phyloP scores from a whole-genome alignment of 192 early-diverging fungal genomes.

The Chytriomyces sp. region DNA sequence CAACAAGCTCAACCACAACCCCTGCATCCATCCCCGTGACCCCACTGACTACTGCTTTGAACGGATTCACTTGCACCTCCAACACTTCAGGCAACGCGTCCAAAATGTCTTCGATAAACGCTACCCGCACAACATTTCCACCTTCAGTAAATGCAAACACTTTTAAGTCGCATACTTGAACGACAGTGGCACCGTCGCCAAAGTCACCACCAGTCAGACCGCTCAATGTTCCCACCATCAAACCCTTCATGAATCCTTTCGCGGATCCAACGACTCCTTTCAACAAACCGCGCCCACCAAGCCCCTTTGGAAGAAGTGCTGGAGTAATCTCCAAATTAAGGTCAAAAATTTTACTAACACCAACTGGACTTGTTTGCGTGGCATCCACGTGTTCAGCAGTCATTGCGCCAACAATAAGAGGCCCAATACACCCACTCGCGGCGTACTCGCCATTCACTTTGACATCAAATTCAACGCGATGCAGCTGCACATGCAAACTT shows the following conservation, averaged over 20 bases:
- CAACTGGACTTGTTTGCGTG: not conserved
- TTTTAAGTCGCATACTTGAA: conserved; percentile 9
- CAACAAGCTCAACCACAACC: conserved; percentile 18
- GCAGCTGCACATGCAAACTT: not conserved
- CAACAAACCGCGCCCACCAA: not conserved
- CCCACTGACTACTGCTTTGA: not conserved
- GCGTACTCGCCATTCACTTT: conserved; percentile 13
- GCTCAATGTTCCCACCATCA: conserved; percentile 16
- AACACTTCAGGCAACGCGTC: not conserved
- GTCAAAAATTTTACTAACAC: not conserved
- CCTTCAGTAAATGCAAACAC: not conserved
- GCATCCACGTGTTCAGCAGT: too few relatives aligned
- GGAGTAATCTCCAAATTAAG: conserved; percentile 1
- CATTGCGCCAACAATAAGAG: not conserved
- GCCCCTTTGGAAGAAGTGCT: not conserved
- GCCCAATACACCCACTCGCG: not conserved
- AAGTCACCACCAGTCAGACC: conserved; percentile 24
- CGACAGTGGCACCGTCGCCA: conserved; percentile 21
- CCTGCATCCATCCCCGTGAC: conserved; percentile 4
- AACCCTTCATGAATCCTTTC: conserved; percentile 19
- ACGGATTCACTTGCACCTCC: conserved; percentile 13
- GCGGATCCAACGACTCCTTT: conserved; percentile 2
- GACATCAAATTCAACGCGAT: conserved; percentile 17
- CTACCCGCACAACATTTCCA: conserved; percentile 9
- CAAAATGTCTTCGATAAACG: not conserved